Evolutionary conservation across 2,329 filamentous ascomycete genomes (phyloP), one percentile per base, ranked within the genome.

Genomic region (Colletotrichum siamense): DNA sequence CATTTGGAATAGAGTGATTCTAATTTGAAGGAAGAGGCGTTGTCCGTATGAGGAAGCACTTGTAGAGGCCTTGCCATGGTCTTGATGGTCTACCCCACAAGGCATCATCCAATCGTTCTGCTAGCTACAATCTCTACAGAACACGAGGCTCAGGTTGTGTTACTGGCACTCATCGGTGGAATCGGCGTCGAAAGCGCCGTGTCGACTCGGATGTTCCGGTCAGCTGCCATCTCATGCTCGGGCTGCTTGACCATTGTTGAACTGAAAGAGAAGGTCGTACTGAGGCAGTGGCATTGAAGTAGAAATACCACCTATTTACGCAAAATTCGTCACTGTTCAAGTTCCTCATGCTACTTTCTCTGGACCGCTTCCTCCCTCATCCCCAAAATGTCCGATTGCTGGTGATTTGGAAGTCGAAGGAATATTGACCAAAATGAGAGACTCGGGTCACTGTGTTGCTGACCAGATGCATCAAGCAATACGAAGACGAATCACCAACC

Each of bases 1-100:
- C 44, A 52, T 52, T 52, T 52, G 44, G 44, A 52, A 52, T 8
- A 52, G 44, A 8, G 44, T 22, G n/a, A 13, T 52, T 52, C n/a
- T 22, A 6, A 22, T 13, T 52, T 52, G 10, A 8, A 24, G 44
- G 2, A 22, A 52, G 44, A 52, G 6, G n/a, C n/a, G 12, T 0
- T 13, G 12, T 22, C 1, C 10, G 1, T 13, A 39, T 1, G 5
- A 52, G n/a, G 1, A 0, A 24, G 2, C 10, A 52, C n/a, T 22
- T 24, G 6, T 13, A 52, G 10, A 24, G 44, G 44, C 12, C 44
- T 4, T 22, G 10, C 15, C 10, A 12, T 52, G 44, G 44, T 22
- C 12, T 52, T 52, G n/a, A 12, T 52, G 0, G 2, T 24, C 44
- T 24, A 52, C n/a, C n/a, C 10, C 44, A 22, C 44, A 3, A 13